Base-by-base conservation (phyloP, 345 rosid species). In the Citrus unshiu region DNA sequence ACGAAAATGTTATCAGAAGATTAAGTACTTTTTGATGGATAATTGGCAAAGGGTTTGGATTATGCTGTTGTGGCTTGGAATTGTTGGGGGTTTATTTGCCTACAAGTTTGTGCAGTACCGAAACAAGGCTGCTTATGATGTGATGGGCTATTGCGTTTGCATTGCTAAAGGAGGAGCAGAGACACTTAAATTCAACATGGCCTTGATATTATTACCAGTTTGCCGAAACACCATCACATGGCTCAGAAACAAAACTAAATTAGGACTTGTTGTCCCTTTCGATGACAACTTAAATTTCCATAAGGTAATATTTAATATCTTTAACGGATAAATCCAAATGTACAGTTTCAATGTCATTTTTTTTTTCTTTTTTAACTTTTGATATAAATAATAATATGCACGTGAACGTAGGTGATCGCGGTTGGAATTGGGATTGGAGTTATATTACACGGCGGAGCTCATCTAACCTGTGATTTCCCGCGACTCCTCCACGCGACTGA, bases 81-180 rank as follows among this genome's bases (percentile, higher is more conserved):
- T 93, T 34, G 75, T 86, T 27, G 60, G 77, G 1, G 97, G 94
- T 34, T 81, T 94, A 64, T 94, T 94, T 70, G 64, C 94, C 7
- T 94, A 88, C 76, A 94, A 94, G 77, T 93, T 93, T 70, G 69
- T 91, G 60, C 93, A 92, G 69, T 94, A 92, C 67, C 80, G 80
- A 79, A 21, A 89, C 79, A 90, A 87, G 80, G 89, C 75, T 0
- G 95, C 74, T 6, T 91, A 14, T n/a, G 85, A 24, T 9, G 91
- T 94, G 66, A 94, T 94, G 98, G 95, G 97, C 1, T 89, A 93
- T 30, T 94, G 98, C n/a, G 94, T 94, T 77, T 88, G 93, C 72
- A 39, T 92, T 3, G 98, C 98, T 40, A 92, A 94, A 79, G 97
- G 98, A 29, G 94, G 94, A 14, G 98, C 95, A 1, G 98, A 94